Evolutionary conservation across 2,329 filamentous ascomycete species (phyloP).

Genomic region (Trichoderma aggressivum): DNA sequence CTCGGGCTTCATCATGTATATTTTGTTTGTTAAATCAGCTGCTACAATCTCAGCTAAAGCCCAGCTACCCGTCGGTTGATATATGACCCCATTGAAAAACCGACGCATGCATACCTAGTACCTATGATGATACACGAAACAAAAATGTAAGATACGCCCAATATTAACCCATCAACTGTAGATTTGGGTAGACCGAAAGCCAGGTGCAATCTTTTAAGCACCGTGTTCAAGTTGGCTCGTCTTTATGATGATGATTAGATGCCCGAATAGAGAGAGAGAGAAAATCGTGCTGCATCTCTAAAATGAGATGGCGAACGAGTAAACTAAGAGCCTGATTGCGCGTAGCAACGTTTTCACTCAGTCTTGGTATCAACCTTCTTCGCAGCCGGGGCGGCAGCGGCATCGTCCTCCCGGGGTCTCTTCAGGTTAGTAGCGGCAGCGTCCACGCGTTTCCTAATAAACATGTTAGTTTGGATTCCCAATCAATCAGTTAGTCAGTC

Average conservation of each 20-base stretch:
- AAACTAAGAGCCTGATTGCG: not conserved
- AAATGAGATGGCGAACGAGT: not conserved
- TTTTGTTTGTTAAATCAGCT: not conserved
- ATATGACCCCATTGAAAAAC: not conserved
- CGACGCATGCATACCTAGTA: not conserved
- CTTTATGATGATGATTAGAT: slow-evolving; percentile 1
- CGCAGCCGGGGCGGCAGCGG: slow-evolving; percentile 44
- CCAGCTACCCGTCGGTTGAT: not conserved
- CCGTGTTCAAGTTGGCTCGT: not conserved
- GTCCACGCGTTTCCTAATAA: slow-evolving; percentile 10
- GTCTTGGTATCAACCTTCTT: slow-evolving; percentile 62
- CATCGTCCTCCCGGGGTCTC: slow-evolving; percentile 54
- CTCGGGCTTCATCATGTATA: not conserved
- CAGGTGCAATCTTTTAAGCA: not conserved
- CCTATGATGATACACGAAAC: not conserved
- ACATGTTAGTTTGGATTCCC: not conserved
- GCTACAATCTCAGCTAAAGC: not conserved
- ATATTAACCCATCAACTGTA: not conserved
- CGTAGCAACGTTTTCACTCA: slow-evolving; percentile 23
- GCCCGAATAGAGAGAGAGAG: not conserved
- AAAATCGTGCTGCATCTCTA: not conserved
- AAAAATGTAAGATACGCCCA: not conserved
- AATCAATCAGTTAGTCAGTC: not conserved
- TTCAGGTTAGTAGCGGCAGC: slow-evolving; percentile 43
- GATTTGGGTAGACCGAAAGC: not conserved